Evolutionary conservation across 768 basidiomycete genomes (phyloP).

Genomic region (Phaffia australis): DNA sequence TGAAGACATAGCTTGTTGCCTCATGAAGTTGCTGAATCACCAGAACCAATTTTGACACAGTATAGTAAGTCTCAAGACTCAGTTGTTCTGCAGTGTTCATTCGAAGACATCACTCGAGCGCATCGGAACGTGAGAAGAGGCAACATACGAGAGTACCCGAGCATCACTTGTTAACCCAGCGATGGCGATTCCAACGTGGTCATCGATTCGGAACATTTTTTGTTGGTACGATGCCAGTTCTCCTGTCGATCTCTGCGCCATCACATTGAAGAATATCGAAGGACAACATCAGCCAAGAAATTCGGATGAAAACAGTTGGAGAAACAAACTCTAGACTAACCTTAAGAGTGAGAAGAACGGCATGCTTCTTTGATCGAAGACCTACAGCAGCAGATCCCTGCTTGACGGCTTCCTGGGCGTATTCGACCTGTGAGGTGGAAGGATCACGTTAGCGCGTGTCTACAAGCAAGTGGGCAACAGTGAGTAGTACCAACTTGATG

Average conservation of each 20-base stretch:
- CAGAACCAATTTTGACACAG: neutral
- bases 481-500: conserved; percentile 43
- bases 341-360: conserved; percentile 84
- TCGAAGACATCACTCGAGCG: neutral
- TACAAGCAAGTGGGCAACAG: conserved; percentile 24
- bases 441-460: conserved; percentile 1
- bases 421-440: conserved; percentile 63
- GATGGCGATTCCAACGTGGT: conserved; percentile 98
- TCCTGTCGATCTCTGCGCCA: conserved; percentile 76
- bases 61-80: neutral
- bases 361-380: conserved; percentile 86
- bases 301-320: neutral
- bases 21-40: conserved; percentile 81
- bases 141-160: conserved; percentile 75
- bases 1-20: conserved; percentile 92
- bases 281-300: neutral
- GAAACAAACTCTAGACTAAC: conserved; percentile 41
- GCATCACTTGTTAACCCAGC: conserved; percentile 98
- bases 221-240: conserved; percentile 99
- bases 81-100: neutral
- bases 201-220: conserved; percentile 99
- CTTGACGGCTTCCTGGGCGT: conserved; percentile 98
- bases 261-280: conserved; percentile 4
- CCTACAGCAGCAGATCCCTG: conserved; percentile 99
- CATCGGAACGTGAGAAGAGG: neutral